These are phyloP conservation scores for Plasmodium coatneyi DNA, from an alignment of 169 alveolate species.

Conservation along the genomic window DNA sequence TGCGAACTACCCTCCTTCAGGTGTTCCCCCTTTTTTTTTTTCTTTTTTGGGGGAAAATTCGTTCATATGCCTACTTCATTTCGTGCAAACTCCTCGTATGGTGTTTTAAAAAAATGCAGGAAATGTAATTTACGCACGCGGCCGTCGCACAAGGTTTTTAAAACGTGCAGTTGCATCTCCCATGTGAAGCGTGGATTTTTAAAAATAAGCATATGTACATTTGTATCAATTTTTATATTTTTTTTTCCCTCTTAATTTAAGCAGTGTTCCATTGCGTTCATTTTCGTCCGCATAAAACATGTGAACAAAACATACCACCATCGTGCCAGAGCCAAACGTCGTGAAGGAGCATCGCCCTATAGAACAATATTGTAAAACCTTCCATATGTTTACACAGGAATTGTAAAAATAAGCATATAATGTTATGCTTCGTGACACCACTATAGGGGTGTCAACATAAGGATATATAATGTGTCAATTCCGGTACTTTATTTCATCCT, in stretches of 20 bases:
- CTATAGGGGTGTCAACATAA: not conserved
- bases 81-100: not conserved
- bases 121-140: not conserved
- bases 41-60: not conserved
- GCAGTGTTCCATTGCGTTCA: not conserved
- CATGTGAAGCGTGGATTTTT: not conserved
- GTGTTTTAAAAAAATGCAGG: not conserved
- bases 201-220: not conserved
- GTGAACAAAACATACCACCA: not conserved
- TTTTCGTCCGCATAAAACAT: not conserved
- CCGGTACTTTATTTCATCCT: slow-evolving; percentile 3
- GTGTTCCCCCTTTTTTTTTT: not conserved
- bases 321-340: not conserved
- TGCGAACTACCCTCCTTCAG: not conserved
- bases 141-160: not conserved
- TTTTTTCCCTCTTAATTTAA: not conserved
- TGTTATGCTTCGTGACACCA: not conserved
- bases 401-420: not conserved
- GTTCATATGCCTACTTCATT: not conserved
- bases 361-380: not conserved
- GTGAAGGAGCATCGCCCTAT: not conserved
- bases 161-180: not conserved
- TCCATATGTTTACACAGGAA: not conserved
- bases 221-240: not conserved
- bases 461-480: not conserved